Evolutionary conservation across 306 rosid species (phyloP), one percentile per base, ranked within the genome.

Genomic region (Argentina anserina): DNA sequence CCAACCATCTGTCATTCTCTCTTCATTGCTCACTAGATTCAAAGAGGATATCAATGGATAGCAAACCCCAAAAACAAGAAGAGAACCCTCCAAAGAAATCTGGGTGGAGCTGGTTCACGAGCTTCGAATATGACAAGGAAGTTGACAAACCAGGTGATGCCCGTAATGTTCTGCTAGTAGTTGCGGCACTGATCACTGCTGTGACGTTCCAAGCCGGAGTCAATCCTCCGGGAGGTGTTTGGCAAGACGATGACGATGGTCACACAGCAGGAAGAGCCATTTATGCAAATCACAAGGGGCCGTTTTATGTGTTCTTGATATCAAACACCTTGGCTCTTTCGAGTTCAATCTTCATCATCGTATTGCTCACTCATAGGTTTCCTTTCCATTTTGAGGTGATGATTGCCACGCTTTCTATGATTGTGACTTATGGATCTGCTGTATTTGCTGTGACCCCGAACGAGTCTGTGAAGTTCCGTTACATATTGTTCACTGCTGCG

Each of bases 201-300:
- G 86, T 75, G 34, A 77, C 86, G 18, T 81, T 79, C 71, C 84
- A 84, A 71, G 88, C 81, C 1, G 81, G 81, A 1, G 66, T 84
- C 9, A 81, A 71, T 9, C 86, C 81, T 36, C 86, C 81, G 2
- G 86, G 86, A n/a, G 86, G 88, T 1, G 79, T 85, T 40, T 82
- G 89, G 89, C 82, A 85, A 58, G 79, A 84, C 5, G 9, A 2
- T 17, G 0, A 0, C 0, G 2, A 33, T 4, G 73, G 14, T 7
- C 69, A 67, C 21, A n/a, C 7, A 1, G 70, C 80, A 0, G 84
- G 84, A 7, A 66, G 63, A 5, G 76, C 79, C 10, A 82, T 80
- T 13, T 67, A 71, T 9, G 75, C 70, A 3, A 45, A 61, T 20
- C 76, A 67, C 1, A 55, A 40, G 34, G 0, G 0, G 0, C 26